phyloP scores from a whole-genome alignment of 352 stramenopile species.

The Phytophthora citrophthora region DNA sequence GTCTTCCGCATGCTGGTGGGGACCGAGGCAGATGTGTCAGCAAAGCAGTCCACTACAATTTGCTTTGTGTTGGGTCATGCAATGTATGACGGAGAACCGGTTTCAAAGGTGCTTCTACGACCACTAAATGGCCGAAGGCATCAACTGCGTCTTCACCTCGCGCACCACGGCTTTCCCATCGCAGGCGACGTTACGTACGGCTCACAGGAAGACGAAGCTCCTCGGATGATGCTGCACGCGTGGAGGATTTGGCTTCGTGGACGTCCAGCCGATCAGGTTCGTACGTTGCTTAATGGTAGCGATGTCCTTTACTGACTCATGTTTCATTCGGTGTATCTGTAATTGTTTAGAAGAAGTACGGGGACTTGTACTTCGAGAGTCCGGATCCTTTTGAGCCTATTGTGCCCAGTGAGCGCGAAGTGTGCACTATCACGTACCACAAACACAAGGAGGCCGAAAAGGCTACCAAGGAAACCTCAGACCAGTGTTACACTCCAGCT shows the following conservation, averaged over 20 bases:
- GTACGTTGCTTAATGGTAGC: not conserved
- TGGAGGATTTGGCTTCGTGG: constrained; percentile 82
- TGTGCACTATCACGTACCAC: constrained; percentile 72
- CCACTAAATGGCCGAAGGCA: constrained; percentile 83
- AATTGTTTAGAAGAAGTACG: constrained; percentile 51
- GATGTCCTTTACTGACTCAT: not conserved
- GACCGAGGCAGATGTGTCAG: constrained; percentile 31
- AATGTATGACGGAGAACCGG: constrained; percentile 51
- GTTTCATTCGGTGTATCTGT: not conserved
- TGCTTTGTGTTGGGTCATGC: constrained; percentile 80
- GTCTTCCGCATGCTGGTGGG: constrained; percentile 79
- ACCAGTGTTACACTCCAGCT: constrained; percentile 35
- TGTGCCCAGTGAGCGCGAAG: constrained; percentile 53
- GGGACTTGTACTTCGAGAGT: constrained; percentile 68
- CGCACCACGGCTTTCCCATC: constrained; percentile 79
- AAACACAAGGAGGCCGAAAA: constrained; percentile 31
- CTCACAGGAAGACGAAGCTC: constrained; percentile 57
- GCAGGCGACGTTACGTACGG: constrained; percentile 81
- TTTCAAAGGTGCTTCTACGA: constrained; percentile 86
- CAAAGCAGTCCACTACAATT: constrained; percentile 73
- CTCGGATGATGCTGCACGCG: constrained; percentile 88
- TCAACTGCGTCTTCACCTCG: constrained; percentile 84
- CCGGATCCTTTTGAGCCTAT: constrained; percentile 73
- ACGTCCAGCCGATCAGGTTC: constrained; percentile 46
- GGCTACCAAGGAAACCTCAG: constrained; percentile 1